A percentile compares a stretch with the other conserved stretches of the same genome.
phyloP scores from a whole-genome alignment of 2,329 filamentous ascomycete species.

The Fusarium proliferatum region DNA sequence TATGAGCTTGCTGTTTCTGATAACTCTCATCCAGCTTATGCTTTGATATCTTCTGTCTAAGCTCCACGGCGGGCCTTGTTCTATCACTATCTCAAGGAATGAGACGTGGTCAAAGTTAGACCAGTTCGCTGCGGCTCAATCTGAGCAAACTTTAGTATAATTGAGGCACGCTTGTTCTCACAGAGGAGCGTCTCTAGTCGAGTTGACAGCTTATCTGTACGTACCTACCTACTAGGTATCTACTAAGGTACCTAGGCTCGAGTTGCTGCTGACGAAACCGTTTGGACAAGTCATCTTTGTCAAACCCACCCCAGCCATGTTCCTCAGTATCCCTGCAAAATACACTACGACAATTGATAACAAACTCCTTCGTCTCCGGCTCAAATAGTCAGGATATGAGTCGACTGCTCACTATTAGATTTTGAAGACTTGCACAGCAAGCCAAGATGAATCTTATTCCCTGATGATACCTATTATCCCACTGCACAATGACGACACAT shows the following conservation, averaged over 20 bases:
- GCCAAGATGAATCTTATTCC: conserved; percentile 20
- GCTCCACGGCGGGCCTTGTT: not conserved
- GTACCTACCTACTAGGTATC: not conserved
- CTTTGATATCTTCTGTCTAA: not conserved
- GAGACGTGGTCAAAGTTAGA: not conserved
- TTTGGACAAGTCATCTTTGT: not conserved
- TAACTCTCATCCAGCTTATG: conserved; percentile 1
- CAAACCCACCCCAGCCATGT: not conserved
- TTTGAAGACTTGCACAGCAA: conserved; percentile 9
- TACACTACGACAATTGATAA: conserved; percentile 2
- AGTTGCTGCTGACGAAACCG: not conserved
- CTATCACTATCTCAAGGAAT: not conserved
- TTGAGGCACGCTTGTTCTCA: not conserved
- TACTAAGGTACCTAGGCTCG: not conserved
- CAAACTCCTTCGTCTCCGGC: not conserved
- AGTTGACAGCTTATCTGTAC: not conserved
- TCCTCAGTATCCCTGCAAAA: conserved; percentile 15
- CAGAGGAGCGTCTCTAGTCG: not conserved
- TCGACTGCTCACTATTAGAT: conserved; percentile 30
- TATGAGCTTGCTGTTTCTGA: conserved; percentile 5
- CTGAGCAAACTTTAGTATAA: not conserved
- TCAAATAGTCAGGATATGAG: conserved; percentile 7
- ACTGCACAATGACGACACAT: conserved; percentile 46
- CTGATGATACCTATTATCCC: conserved; percentile 17
- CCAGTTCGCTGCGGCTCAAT: not conserved